Base-by-base conservation (phyloP, 2,329 filamentous ascomycete species). In the Penicillium sp. region DNA sequence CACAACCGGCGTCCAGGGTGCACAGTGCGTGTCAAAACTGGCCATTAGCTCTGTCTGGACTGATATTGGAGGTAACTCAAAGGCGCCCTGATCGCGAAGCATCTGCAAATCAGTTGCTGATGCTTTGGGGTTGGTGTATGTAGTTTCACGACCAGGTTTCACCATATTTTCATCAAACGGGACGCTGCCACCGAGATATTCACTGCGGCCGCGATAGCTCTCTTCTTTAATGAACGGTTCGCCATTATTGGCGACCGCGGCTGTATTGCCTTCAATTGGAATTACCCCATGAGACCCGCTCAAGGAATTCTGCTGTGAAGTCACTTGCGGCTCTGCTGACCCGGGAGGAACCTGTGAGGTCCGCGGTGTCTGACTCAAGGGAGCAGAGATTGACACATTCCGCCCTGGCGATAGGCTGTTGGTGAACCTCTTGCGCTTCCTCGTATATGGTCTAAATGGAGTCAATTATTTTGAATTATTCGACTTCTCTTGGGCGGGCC, bases 1-100 rank as follows among this genome's bases (percentile, higher is more conserved):
- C 6, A 77, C 68, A 23, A 77, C 70, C 2, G 75, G 75, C 0
- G 72, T 74, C 75, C 75, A 77, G 9, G 72, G 70, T 38, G 70
- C 70, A 50, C 75, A 76, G 35, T 72, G 69, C 32, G 64, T 69
- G 65, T 72, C 72, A 42, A 76, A 77, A 8, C 68, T 69, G n/a
- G 74, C 65, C 52, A 76, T 68, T 12, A 77, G 52, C 18, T 69
- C 68, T 41, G 68, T 68, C 6, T 74, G 71, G 16, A 74, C 65
- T 0, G 68, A 35, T 4, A 59, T 2, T 2, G 65, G 61, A 1
- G 65, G 65, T 1, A 68, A 21, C 9, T 65, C 63, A 37, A 62
- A 67, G 0, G 63, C 62, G 3, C 62, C 62, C 47, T 68, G 64
- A 8, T 67, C 59, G 16, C 56, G 59, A 4, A 68, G 50, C 53